Evolutionary conservation across 2,329 filamentous ascomycete species (phyloP), one percentile per base, ranked within the genome.

Genomic region (Rhexocercosporidium sp.): DNA sequence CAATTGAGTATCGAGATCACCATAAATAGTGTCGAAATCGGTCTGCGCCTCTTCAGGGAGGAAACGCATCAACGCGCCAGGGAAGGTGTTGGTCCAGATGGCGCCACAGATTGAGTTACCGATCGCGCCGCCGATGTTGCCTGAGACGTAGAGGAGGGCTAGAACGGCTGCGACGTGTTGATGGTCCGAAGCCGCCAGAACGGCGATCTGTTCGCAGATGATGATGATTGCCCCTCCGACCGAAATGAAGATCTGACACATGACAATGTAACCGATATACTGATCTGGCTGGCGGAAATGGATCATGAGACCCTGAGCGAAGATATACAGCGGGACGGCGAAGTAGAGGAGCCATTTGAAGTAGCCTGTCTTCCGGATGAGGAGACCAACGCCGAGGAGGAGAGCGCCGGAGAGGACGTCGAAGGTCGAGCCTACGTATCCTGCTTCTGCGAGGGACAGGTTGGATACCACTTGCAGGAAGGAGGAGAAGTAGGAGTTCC

Each of bases 11-110:
- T 77, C 77, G 44, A 90, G 70, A 70, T 83, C 82, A 7, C 82
- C 81, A 66, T 88, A 89, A 56, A 91, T 86, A 22, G 75, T 75
- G 4, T 75, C 78, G 0, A 82, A 72, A 61, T 85, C 81, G 49
- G 70, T 72, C 68, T 75, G 68, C 0, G 74, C 76, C 1, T 71
- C 69, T 6, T 67, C 75, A 0, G 88, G 88, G 1, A 91, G 81
- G 69, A 85, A 84, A 39, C 76, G 70, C 31, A 74, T 72, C 3
- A 91, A 80, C 16, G 85, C 85, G 34, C 78, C 77, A 1, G 83
- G 83, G 73, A 92, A 86, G 0, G 85, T 83, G 69, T 85, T 83
- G 0, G 86, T 87, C 89, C 89, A 92, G 70, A 92, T 86, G 14
- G 88, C 87, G 0, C 84, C 84, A 1, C 88, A 85, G 60, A 92